These are phyloP conservation scores for Sphagnum fallax DNA, from an alignment of 228 moss, liverwort and hornwort genomes.

Conservation along the genomic window DNA sequence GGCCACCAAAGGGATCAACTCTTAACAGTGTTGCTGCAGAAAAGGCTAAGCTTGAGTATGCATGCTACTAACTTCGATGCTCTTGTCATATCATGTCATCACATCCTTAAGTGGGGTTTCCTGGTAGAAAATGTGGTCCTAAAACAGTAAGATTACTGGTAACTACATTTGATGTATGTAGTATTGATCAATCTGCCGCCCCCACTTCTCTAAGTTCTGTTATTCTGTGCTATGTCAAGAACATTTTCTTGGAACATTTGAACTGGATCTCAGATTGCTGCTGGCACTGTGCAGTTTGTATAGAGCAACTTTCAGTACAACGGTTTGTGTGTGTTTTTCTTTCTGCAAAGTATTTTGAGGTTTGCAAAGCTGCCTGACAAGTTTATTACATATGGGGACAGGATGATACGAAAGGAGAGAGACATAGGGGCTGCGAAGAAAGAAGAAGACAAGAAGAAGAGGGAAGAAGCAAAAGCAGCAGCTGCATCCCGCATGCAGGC, in stretches of 20 bases:
- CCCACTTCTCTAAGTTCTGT: too few species aligned
- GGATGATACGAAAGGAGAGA: constrained; percentile 75
- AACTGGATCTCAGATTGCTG: neutral
- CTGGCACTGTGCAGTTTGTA: neutral
- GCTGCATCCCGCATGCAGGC: constrained; percentile 76
- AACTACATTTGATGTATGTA: neutral
- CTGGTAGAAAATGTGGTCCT: neutral
- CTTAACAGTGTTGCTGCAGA: constrained; percentile 72
- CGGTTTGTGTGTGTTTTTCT: too few species aligned
- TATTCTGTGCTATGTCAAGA: neutral
- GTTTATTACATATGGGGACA: neutral
- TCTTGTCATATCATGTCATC: neutral
- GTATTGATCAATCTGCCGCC: too few species aligned
- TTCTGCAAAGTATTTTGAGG: too few species aligned
- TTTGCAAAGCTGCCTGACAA: too few species aligned
- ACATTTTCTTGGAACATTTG: neutral
- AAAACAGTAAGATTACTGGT: neutral
- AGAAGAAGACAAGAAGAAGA: constrained; percentile 89
- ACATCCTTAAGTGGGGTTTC: neutral
- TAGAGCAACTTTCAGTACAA: too few species aligned
- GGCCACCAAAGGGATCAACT: constrained; percentile 75
- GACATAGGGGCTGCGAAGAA: constrained; percentile 83
- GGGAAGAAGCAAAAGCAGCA: constrained; percentile 83
- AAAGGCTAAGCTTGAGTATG: constrained; percentile 76
- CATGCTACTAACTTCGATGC: neutral